Evolutionary conservation across 257 asterid genomes (phyloP).

Genomic region (Verbascum thapsus): DNA sequence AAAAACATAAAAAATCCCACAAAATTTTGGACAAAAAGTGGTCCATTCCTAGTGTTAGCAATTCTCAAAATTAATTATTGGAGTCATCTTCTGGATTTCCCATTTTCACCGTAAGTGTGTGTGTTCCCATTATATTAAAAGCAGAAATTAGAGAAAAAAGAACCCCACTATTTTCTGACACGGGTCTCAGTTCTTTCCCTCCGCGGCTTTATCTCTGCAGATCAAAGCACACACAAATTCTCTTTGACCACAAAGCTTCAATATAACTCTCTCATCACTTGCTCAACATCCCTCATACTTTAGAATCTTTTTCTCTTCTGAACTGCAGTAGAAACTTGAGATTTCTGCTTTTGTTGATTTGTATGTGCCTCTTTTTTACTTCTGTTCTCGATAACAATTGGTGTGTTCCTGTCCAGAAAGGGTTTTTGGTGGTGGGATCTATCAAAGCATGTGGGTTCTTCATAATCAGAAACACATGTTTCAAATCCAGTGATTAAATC

Average conservation of each 20-base stretch:
- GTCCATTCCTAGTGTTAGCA: too few relatives aligned
- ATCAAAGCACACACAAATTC: conserved; percentile 32
- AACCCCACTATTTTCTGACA: conserved; percentile 45
- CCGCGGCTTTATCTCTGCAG: conserved; percentile 50
- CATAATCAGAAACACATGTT: conserved; percentile 3
- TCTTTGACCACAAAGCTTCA: conserved; percentile 14
- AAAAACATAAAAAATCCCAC: too few relatives aligned
- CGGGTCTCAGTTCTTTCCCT: conserved; percentile 43
- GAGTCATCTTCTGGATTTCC: conserved; percentile 22
- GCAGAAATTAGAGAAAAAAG: conserved; percentile 39
- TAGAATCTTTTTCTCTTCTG: background rate
- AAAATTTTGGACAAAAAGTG: too few relatives aligned
- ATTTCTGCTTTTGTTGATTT: background rate
- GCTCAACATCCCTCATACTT: conserved; percentile 6
- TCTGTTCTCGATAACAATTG: conserved; percentile 15
- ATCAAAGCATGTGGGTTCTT: conserved; percentile 24
- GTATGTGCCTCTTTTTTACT: too few relatives aligned
- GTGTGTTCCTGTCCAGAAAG: conserved; percentile 14
- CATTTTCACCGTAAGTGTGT: conserved; percentile 17
- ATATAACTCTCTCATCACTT: conserved; percentile 28
- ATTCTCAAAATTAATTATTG: too few relatives aligned
- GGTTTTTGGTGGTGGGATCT: conserved; percentile 24
- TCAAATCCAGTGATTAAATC: conserved; percentile 4
- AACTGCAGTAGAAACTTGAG: conserved; percentile 14
- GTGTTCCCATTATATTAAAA: conserved; percentile 31